These are phyloP conservation scores for Lomentospora prolificans DNA, from an alignment of 2,329 filamentous ascomycete genomes.

Conservation along the genomic window DNA sequence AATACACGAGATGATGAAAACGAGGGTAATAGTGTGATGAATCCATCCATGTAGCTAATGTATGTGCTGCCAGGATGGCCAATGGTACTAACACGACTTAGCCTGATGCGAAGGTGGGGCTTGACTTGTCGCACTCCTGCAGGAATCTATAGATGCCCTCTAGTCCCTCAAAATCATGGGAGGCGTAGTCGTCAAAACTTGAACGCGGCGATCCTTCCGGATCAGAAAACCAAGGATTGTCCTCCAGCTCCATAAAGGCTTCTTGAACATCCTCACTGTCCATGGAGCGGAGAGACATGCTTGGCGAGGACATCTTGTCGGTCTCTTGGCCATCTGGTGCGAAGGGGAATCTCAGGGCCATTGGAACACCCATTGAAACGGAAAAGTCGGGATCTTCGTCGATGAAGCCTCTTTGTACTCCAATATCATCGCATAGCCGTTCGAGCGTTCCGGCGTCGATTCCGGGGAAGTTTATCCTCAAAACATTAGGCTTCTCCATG, in stretches of 20 bases:
- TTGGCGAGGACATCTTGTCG: conserved; percentile 33
- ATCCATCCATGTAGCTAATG: no score
- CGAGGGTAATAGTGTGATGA: no score
- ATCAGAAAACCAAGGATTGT: conserved; percentile 39
- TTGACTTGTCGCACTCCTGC: conserved; percentile 43
- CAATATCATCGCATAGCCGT: conserved; percentile 73
- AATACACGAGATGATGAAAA: no score
- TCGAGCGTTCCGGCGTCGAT: conserved; percentile 79
- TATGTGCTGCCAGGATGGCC: no score
- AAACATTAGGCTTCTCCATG: conserved; percentile 54
- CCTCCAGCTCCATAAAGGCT: conserved; percentile 29
- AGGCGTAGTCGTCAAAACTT: conserved; percentile 33
- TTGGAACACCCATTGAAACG: conserved; percentile 51
- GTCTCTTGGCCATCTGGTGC: conserved; percentile 44
- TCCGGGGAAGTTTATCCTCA: conserved; percentile 83
- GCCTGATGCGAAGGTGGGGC: conserved; percentile 1
- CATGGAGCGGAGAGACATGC: conserved; percentile 36
- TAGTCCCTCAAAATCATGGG: conserved; percentile 42
- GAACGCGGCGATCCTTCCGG: conserved; percentile 36
- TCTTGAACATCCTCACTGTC: conserved; percentile 31
- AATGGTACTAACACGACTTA: neutral
- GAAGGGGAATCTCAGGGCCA: conserved; percentile 79
- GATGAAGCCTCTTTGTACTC: conserved; percentile 70
- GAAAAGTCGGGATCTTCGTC: conserved; percentile 70
- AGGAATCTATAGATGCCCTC: conserved; percentile 49